These are phyloP conservation scores for Globisporangium parvum DNA, from an alignment of 352 stramenopile species.

Conservation along the genomic window DNA sequence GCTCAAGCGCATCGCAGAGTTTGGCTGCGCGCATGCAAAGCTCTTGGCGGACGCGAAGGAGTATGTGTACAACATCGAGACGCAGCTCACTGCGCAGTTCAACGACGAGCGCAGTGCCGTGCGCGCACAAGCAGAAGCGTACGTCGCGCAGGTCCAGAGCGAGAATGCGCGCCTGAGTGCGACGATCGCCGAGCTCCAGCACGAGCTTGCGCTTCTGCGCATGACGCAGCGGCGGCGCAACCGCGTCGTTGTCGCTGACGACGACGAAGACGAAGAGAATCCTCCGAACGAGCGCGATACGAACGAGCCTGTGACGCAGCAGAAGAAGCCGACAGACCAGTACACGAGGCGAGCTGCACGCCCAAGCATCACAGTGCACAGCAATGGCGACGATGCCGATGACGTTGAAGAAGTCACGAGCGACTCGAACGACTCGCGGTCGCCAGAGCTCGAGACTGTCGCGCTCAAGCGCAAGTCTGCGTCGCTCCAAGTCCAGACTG, in stretches of 20 bases:
- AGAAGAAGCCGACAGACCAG: no score
- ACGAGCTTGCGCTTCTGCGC: conserved; percentile 3
- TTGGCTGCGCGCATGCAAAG: conserved; percentile 60
- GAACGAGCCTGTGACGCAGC: no score
- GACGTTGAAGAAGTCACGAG: conserved; percentile 5
- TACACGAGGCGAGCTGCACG: no score
- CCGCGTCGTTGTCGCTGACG: neutral
- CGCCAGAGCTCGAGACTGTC: conserved; percentile 7
- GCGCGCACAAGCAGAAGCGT: conserved; percentile 43
- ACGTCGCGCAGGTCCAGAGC: conserved; percentile 33
- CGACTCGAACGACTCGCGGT: conserved; percentile 5
- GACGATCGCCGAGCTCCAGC: conserved; percentile 6
- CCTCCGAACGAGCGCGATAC: no score
- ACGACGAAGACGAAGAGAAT: neutral
- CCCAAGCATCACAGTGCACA: no score
- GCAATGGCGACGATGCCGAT: neutral
- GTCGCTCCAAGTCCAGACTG: no score
- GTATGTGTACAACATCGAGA: conserved; percentile 55
- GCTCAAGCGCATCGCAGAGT: conserved; percentile 73
- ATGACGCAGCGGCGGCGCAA: conserved; percentile 2
- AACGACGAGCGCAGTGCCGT: conserved; percentile 36
- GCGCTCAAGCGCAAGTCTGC: conserved; percentile 4
- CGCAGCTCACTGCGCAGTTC: conserved; percentile 42
- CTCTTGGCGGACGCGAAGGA: conserved; percentile 61
- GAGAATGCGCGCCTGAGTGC: conserved; percentile 34